A percentile compares a stretch with the other conserved stretches of the same genome.
phyloP scores from a whole-genome alignment of 768 basidiomycete species.

The Tricholomella constricta region DNA sequence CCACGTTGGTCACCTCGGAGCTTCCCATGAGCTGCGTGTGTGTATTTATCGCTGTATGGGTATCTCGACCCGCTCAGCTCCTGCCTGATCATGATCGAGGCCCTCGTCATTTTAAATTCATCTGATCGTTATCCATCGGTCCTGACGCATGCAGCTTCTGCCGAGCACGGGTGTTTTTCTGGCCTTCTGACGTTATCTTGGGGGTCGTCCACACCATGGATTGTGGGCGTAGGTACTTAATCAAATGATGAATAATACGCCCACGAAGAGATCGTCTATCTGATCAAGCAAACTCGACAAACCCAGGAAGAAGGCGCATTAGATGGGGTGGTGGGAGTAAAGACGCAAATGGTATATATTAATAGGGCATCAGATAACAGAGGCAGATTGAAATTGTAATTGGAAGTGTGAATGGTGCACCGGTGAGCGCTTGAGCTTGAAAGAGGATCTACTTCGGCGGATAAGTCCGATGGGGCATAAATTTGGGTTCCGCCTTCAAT shows the following conservation, averaged over 20 bases:
- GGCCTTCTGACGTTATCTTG: conserved; percentile 1
- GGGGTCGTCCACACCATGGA: not conserved
- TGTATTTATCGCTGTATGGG: not conserved
- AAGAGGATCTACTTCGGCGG: not conserved
- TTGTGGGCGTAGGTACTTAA: not conserved
- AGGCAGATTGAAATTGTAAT: not conserved
- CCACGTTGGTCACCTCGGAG: conserved; percentile 4
- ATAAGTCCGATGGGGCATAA: not conserved
- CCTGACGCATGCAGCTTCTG: not conserved
- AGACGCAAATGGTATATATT: not conserved
- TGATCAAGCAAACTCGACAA: not conserved
- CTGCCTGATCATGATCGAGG: conserved; percentile 22
- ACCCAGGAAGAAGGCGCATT: not conserved
- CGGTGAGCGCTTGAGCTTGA: no score
- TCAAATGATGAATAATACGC: conserved; percentile 1
- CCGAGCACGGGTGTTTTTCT: not conserved
- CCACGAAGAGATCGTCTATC: not conserved
- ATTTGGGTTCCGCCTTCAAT: not conserved
- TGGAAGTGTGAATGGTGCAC: no score
- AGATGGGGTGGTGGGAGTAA: no score
- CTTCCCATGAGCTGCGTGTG: conserved; percentile 5
- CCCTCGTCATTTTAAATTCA: conserved; percentile 11
- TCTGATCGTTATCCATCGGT: not conserved
- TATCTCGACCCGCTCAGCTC: no score
- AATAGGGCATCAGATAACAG: not conserved